Base-by-base conservation (phyloP, 2,329 filamentous ascomycete genomes). In the Xylariaceae sp. region DNA sequence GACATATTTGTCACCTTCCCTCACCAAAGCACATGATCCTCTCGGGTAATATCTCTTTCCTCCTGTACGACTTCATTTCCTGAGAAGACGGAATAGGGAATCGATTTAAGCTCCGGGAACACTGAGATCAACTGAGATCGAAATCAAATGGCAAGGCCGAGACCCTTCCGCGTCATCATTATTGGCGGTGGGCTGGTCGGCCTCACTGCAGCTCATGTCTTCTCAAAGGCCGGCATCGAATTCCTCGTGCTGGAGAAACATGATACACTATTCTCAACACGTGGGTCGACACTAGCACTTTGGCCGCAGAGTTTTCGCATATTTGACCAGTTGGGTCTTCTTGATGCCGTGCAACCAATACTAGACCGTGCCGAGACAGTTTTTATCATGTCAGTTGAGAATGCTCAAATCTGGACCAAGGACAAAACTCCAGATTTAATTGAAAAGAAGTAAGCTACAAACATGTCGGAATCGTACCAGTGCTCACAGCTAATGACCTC, bases 181-280 rank as follows among this genome's bases (percentile, higher is more conserved):
- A 63, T 67, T 1, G 66, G 66, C 46, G 66, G 61, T 18, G 66
- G 66, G 26, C 65, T 66, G 6, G 60, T 68, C 3, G 57, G 55
- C 9, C 57, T 69, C 32, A 67, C 60, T 6, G 58, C 63, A 2
- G 65, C 64, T 1, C 65, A 69, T 43, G 62, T 64, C 2, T 56
- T 69, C 15, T 50, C 53, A 13, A 59, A 63, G 43, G 58, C 64
- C n/a, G 60, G 53, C 7, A 65, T 69, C 51, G 65, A 69, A 51
- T 69, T 62, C 47, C 57, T 68, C n/a, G 51, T 68, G 39, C 52
- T 69, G 0, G 66, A 69, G 45, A 55, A 60, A 29, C 61, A 63
- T 15, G 55, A 61, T 3, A 46, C 56, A n/a, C 29, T 66, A 13
- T 20, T 53, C 46, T 57, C 55, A 6, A 43, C 59, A 20, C 56